phyloP scores from a whole-genome alignment of 768 basidiomycete species.

The Neoboletus subvelutipes region DNA sequence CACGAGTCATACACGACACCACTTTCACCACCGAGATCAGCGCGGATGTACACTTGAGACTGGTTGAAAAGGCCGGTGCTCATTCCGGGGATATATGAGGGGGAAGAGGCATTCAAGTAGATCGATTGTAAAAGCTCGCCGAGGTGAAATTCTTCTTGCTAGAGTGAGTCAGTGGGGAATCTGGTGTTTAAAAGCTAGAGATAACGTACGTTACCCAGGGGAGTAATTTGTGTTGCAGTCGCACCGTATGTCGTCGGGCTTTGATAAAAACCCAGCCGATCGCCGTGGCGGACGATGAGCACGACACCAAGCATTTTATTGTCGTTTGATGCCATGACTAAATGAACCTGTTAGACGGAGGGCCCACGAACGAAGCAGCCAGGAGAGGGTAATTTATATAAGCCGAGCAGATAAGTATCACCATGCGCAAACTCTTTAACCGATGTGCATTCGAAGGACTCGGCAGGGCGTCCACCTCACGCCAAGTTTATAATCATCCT shows the following conservation, averaged over 20 bases:
- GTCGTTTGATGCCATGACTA: conserved; percentile 17
- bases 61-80: conserved; percentile 35
- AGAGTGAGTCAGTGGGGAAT: background rate
- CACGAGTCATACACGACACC: conserved; percentile 68
- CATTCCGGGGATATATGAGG: conserved; percentile 49
- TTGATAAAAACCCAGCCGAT: conserved; percentile 68
- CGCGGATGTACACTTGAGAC: conserved; percentile 48
- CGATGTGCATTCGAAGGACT: background rate
- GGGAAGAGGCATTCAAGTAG: conserved; percentile 55
- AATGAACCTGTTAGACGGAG: background rate
- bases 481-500: background rate
- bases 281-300: conserved; percentile 58
- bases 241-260: conserved; percentile 56
- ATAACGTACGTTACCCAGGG: conserved; percentile 60
- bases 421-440: background rate
- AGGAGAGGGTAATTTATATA: background rate
- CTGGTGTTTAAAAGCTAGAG: background rate
- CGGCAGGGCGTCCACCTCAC: background rate
- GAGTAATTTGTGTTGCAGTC: conserved; percentile 58
- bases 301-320: conserved; percentile 52
- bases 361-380: background rate
- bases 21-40: conserved; percentile 70
- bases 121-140: conserved; percentile 50
- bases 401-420: background rate
- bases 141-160: conserved; percentile 60